Conservation (phyloP, 1,284 basidiomycete species). For the Ustilago nuda region DNA sequence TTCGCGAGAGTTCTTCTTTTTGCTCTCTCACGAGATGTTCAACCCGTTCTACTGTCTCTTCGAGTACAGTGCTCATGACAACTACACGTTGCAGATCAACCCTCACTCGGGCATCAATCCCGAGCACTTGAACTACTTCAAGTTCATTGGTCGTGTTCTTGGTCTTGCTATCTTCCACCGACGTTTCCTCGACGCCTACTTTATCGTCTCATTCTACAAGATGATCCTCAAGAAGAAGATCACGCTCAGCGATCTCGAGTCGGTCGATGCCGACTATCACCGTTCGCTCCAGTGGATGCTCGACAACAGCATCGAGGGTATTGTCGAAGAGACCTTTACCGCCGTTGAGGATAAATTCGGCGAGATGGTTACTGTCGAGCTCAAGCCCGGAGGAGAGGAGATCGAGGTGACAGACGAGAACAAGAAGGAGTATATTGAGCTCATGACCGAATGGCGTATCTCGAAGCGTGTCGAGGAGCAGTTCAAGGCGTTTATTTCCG, state of each 20-base stretch:
- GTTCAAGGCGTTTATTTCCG: constrained; percentile 94
- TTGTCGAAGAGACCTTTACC: constrained; percentile 68
- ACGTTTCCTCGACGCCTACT: constrained; percentile 98
- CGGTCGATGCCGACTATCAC: constrained; percentile 74
- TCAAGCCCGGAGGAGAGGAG: constrained; percentile 86
- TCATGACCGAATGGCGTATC: constrained; percentile 93
- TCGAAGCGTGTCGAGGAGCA: constrained; percentile 91
- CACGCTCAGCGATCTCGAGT: constrained; percentile 65
- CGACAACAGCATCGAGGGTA: constrained; percentile 67
- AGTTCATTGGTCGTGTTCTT: constrained; percentile 94
- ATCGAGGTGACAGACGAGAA: constrained; percentile 93
- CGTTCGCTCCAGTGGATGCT: constrained; percentile 94
- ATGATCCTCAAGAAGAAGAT: constrained; percentile 76
- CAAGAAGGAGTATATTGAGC: constrained; percentile 98
- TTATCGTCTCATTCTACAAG: constrained; percentile 99
- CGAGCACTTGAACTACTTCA: constrained; percentile 99
- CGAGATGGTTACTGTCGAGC: constrained; percentile 91
- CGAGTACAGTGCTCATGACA: constrained; percentile 99
- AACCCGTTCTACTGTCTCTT: constrained; percentile 91
- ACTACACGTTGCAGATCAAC: constrained; percentile 98
- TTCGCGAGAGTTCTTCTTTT: constrained; percentile 99
- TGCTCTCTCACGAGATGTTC: constrained; percentile 89
- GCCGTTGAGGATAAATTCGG: constrained; percentile 96
- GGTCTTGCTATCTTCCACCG: constrained; percentile 98
- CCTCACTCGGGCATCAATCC: constrained; percentile 97